Evolutionary conservation across 352 stramenopile species (phyloP).

Genomic region (Phytopythium chamaehyphon): DNA sequence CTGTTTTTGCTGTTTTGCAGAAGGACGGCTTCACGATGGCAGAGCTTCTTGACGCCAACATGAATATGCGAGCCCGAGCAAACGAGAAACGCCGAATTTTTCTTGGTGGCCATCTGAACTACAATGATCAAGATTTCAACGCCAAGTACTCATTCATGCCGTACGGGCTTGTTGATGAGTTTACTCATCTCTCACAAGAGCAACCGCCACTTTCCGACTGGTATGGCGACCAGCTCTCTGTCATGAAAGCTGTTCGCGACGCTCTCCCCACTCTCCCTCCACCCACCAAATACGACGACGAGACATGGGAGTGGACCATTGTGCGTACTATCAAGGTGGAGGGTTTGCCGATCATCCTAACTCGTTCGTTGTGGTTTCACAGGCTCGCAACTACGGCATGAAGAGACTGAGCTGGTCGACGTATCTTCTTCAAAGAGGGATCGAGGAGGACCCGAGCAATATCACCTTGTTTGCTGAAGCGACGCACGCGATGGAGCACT

Average conservation of each 20-base stretch:
- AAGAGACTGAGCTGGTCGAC: conserved; percentile 79
- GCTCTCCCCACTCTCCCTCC: conserved; percentile 40
- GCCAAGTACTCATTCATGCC: conserved; percentile 43
- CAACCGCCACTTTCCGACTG: conserved; percentile 29
- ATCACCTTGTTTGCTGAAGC: conserved; percentile 64
- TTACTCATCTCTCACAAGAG: conserved; percentile 19
- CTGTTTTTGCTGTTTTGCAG: conserved; percentile 15
- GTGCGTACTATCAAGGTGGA: conserved; percentile 28
- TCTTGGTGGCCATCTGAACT: conserved; percentile 79
- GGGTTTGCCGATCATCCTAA: background rate
- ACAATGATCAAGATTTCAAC: conserved; percentile 50
- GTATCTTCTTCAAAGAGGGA: conserved; percentile 83
- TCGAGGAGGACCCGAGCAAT: conserved; percentile 66
- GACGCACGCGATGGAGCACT: conserved; percentile 64
- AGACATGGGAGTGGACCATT: conserved; percentile 94
- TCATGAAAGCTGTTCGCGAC: conserved; percentile 31
- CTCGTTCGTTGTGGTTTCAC: background rate
- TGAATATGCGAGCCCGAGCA: conserved; percentile 2
- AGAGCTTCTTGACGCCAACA: conserved; percentile 39
- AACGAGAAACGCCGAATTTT: conserved; percentile 51
- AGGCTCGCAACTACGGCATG: conserved; percentile 74
- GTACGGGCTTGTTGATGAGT: conserved; percentile 55
- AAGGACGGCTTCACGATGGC: conserved; percentile 43
- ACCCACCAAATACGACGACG: conserved; percentile 74
- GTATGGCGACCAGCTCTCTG: conserved; percentile 36